These are phyloP conservation scores for Termitomyces sp. DNA, from an alignment of 768 basidiomycete genomes.

Conservation along the genomic window DNA sequence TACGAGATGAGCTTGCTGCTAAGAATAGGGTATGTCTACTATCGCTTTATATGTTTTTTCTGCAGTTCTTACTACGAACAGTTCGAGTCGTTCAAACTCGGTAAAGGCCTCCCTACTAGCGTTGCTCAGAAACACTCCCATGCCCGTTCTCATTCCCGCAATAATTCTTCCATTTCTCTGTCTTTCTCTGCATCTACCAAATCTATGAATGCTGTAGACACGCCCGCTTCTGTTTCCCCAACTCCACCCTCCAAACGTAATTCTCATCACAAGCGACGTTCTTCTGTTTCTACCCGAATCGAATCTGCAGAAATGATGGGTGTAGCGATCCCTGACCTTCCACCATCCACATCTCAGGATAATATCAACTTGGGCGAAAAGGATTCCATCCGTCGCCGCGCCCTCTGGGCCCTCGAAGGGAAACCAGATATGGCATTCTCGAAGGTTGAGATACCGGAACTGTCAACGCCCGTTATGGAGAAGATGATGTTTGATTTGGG, in stretches of 20 bases:
- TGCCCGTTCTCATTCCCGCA: constrained; percentile 71
- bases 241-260: constrained; percentile 51
- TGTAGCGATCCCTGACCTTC: constrained; percentile 65
- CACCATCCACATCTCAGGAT: constrained; percentile 58
- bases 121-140: constrained; percentile 45
- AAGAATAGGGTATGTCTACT: constrained; percentile 35
- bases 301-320: constrained; percentile 94
- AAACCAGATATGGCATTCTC: constrained; percentile 67
- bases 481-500: constrained; percentile 63
- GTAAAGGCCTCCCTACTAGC: constrained; percentile 41
- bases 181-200: constrained; percentile 40
- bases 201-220: constrained; percentile 34
- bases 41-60: neutral
- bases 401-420: constrained; percentile 86
- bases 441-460: constrained; percentile 83
- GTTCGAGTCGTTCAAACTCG: constrained; percentile 76
- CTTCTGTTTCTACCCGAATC: constrained; percentile 84
- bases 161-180: constrained; percentile 43
- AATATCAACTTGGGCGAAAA: constrained; percentile 67
- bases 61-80: constrained; percentile 21
- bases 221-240: constrained; percentile 26
- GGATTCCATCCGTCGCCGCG: constrained; percentile 77
- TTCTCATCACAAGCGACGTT: constrained; percentile 82
- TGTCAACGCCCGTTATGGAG: constrained; percentile 55
- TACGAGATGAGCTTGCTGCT: constrained; percentile 34